Conservation (phyloP, 1,139 yeast genomes). For the Saccharomyces hybrid region DNA sequence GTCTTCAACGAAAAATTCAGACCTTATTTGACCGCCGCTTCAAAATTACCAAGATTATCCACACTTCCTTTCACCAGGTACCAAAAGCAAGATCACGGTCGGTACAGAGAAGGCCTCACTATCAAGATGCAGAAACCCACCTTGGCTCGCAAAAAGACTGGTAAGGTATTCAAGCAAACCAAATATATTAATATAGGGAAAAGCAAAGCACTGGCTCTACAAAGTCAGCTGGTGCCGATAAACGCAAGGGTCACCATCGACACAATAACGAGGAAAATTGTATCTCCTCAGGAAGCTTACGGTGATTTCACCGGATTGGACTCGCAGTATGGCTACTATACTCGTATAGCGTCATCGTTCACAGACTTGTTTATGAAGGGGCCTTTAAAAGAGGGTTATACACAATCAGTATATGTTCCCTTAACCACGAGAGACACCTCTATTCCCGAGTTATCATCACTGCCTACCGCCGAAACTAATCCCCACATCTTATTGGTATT, state of each 20-base stretch:
- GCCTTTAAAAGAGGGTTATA: constrained; percentile 60
- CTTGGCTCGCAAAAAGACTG: constrained; percentile 25
- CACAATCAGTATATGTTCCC: constrained; percentile 47
- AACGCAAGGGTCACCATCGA: constrained; percentile 81
- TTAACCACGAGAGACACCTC: neutral
- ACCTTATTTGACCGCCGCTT: constrained; percentile 56
- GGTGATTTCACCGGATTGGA: constrained; percentile 50
- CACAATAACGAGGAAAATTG: constrained; percentile 50
- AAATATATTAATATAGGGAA: constrained; percentile 72
- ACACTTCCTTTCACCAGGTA: constrained; percentile 62
- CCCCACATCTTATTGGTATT: constrained; percentile 41
- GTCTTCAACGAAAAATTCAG: constrained; percentile 45
- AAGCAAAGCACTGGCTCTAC: constrained; percentile 48
- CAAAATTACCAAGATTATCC: constrained; percentile 61
- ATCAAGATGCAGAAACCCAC: constrained; percentile 44
- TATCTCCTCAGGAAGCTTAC: constrained; percentile 67
- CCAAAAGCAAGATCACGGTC: constrained; percentile 33
- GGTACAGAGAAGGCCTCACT: constrained; percentile 62
- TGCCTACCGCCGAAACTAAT: neutral
- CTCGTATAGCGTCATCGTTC: constrained; percentile 57
- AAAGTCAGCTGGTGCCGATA: constrained; percentile 58
- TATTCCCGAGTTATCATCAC: neutral
- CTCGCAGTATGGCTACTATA: constrained; percentile 66
- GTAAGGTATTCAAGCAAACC: constrained; percentile 50
- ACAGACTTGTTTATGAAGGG: constrained; percentile 66